A percentile compares a stretch with the other conserved stretches of the same genome.
phyloP scores from a whole-genome alignment of 139 green algal genomes.

The Micractinium sp. region DNA sequence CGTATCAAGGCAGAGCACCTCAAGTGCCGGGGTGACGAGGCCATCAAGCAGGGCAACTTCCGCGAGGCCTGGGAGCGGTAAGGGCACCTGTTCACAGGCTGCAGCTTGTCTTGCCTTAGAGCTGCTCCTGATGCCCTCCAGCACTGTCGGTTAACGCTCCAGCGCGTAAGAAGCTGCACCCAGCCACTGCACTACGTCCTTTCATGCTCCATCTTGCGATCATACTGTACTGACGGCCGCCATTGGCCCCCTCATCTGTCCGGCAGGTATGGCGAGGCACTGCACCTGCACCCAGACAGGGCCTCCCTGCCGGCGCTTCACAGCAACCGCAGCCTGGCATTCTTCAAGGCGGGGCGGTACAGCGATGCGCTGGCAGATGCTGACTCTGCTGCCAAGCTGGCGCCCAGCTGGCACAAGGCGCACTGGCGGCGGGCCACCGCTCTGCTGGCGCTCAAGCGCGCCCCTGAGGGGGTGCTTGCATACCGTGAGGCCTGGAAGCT shows the following conservation, averaged over 20 bases:
- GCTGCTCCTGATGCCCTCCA: too few relatives aligned
- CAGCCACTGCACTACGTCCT: background rate
- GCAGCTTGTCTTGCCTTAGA: too few relatives aligned
- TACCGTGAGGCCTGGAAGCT: constrained; percentile 39
- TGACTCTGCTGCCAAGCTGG: constrained; percentile 8
- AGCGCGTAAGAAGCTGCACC: too few relatives aligned
- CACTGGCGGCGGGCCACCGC: constrained; percentile 50
- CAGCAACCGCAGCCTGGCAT: constrained; percentile 54
- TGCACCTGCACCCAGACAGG: constrained; percentile 18
- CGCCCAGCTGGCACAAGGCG: constrained; percentile 51
- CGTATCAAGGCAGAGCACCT: constrained; percentile 41
- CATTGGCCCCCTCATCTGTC: background rate
- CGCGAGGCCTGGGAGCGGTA: constrained; percentile 40
- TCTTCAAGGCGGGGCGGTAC: constrained; percentile 35
- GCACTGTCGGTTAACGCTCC: too few relatives aligned
- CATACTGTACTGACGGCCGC: too few relatives aligned
- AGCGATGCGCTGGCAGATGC: constrained; percentile 52
- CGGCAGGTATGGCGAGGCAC: constrained; percentile 45
- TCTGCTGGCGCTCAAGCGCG: constrained; percentile 44
- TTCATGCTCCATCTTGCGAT: too few relatives aligned
- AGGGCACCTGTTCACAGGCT: too few relatives aligned
- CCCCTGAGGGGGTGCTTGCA: constrained; percentile 41
- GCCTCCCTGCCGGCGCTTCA: constrained; percentile 18
- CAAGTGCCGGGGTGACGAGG: constrained; percentile 44
- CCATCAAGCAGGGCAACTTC: constrained; percentile 42